Base-by-base conservation (phyloP, 1,284 basidiomycete genomes). In the Microbotryum silenes-acaulis region DNA sequence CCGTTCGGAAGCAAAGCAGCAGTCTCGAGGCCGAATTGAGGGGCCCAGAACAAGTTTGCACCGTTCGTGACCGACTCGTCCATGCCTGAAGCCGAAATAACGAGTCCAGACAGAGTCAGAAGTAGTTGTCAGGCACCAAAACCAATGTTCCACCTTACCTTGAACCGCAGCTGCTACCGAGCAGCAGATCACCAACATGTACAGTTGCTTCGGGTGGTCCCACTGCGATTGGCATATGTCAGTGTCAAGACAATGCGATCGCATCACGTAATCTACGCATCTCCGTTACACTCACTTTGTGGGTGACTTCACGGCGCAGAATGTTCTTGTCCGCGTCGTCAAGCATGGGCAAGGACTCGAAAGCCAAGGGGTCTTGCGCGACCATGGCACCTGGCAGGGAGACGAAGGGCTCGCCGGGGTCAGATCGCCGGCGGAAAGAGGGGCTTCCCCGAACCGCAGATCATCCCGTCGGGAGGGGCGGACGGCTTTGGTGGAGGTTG, bases 141-240 rank as follows among this genome's bases (percentile, higher is more conserved):
- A 29, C 48, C 46, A 25, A 57, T 49, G 27, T 56, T 53, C 2
- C 53, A 61, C 18, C 49, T 57, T 59, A 18, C 70, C 71, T 58
- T 65, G 76, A 0, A 74, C 72, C 4, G 74, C 75, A 1, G 75
- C 73, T 9, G 68, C 73, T 53, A 76, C 63, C 16, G 72, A 72
- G 59, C 71, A 75, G 16, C 70, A 69, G 46, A 75, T 65, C 47
- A 76, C 55, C 25, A 60, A 56, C 7, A 37, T 25, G 57, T 63
- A 65, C 7, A 86, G 75, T 29, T 69, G 62, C 49, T 68, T 62
- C 1, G 77, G 75, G 37, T 78, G 76, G 18, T 63, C 62, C 76
- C 77, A 78, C 57, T 73, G 16, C 4, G 12, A 42, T 18, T 10
- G 37, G 37, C 37, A 42, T 2, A 18, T 42, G 37, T 70, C 64